Conservation (phyloP, 1,139 yeast genomes). For the Suhomyces guaymorum region DNA sequence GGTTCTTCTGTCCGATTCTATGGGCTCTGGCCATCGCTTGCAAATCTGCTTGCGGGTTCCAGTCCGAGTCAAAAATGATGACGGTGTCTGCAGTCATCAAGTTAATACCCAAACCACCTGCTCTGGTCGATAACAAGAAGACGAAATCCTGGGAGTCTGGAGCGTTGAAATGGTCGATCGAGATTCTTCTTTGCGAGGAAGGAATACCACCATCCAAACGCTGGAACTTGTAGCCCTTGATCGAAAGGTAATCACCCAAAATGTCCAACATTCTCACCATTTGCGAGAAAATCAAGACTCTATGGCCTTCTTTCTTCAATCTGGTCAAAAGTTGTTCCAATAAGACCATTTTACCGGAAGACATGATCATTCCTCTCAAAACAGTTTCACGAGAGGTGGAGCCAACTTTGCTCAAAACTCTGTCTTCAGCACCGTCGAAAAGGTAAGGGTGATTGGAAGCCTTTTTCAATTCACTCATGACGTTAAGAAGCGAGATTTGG, state of each 20-base stretch:
- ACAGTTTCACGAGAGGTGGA: constrained; percentile 73
- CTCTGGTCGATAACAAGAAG: constrained; percentile 89
- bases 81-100: constrained; percentile 99
- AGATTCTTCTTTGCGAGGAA: constrained; percentile 86
- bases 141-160: constrained; percentile 92
- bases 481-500: constrained; percentile 81
- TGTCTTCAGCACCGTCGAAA: constrained; percentile 90
- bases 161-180: constrained; percentile 96
- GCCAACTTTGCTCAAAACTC: constrained; percentile 66
- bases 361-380: constrained; percentile 90
- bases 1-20: constrained; percentile 97
- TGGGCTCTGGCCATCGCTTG: constrained; percentile 99
- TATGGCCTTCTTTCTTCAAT: constrained; percentile 87
- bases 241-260: constrained; percentile 85
- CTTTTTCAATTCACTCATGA: constrained; percentile 93
- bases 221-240: constrained; percentile 90
- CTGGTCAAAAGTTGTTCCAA: constrained; percentile 85
- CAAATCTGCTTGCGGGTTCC: constrained; percentile 98
- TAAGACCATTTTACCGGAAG: constrained; percentile 96
- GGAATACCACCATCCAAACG: constrained; percentile 97
- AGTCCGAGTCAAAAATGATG: constrained; percentile 94
- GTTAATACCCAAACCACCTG: constrained; percentile 98
- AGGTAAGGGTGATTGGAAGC: constrained; percentile 97
- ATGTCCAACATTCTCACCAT: constrained; percentile 97
- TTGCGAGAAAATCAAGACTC: constrained; percentile 92